Conservation (phyloP, 768 basidiomycete genomes). For the Lactarius quietus region DNA sequence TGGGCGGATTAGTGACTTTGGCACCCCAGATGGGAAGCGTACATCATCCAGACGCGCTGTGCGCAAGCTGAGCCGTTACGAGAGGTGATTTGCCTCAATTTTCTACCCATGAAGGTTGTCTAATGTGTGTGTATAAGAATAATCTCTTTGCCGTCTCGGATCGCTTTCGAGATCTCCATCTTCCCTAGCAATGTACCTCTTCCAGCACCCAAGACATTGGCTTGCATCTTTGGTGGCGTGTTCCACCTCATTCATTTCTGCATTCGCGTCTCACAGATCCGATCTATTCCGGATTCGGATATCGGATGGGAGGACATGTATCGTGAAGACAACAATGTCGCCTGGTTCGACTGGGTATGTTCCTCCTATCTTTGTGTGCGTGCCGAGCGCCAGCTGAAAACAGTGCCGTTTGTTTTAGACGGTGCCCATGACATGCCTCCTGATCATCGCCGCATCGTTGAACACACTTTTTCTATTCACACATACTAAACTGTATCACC, state of each 20-base stretch:
- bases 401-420: slow-evolving; percentile 44
- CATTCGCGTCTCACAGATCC: slow-evolving; percentile 55
- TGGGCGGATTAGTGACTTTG: slow-evolving; percentile 36
- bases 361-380: not conserved
- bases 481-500: slow-evolving; percentile 63
- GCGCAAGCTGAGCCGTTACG: slow-evolving; percentile 59
- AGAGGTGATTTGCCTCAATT: slow-evolving; percentile 45
- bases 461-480: slow-evolving; percentile 69
- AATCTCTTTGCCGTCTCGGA: slow-evolving; percentile 59
- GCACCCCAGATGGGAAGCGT: slow-evolving; percentile 31
- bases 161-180: slow-evolving; percentile 75
- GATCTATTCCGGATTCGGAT: slow-evolving; percentile 59
- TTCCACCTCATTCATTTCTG: slow-evolving; percentile 69
- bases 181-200: slow-evolving; percentile 81
- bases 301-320: slow-evolving; percentile 79
- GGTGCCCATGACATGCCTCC: slow-evolving; percentile 54
- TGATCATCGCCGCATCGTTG: slow-evolving; percentile 51
- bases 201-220: slow-evolving; percentile 62
- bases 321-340: slow-evolving; percentile 54
- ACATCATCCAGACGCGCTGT: slow-evolving; percentile 53
- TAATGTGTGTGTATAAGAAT: slow-evolving; percentile 41
- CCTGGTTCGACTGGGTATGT: slow-evolving; percentile 81
- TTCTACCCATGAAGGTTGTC: not conserved
- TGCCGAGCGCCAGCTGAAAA: not conserved
- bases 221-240: slow-evolving; percentile 57